These are phyloP conservation scores for Cyberlindnera lachancei DNA, from an alignment of 805 yeast genomes.

Conservation along the genomic window DNA sequence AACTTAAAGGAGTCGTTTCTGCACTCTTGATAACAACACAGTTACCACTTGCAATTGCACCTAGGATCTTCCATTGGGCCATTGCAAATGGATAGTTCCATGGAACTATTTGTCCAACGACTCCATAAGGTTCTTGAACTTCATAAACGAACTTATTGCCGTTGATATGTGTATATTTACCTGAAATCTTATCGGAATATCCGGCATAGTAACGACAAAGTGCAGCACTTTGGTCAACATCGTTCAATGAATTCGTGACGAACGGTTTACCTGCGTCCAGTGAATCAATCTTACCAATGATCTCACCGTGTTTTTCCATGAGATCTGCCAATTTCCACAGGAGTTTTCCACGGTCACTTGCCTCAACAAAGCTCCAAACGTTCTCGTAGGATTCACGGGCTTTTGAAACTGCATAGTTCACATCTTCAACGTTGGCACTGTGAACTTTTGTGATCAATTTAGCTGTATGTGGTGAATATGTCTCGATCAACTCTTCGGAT, in stretches of 20 bases:
- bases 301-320: conserved; percentile 55
- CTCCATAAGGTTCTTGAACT: conserved; percentile 69
- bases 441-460: conserved; percentile 40
- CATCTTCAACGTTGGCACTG: conserved; percentile 14
- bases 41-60: conserved; percentile 73
- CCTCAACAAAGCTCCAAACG: conserved; percentile 63
- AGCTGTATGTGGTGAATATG: conserved; percentile 53
- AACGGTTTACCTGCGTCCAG: conserved; percentile 74
- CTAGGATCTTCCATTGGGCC: conserved; percentile 74
- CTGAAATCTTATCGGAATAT: conserved; percentile 61
- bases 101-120: conserved; percentile 77
- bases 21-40: conserved; percentile 68
- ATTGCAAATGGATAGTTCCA: conserved; percentile 82
- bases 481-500: conserved; percentile 43
- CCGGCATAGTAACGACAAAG: conserved; percentile 69
- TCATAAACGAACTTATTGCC: conserved; percentile 63
- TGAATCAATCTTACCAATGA: conserved; percentile 62
- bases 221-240: conserved; percentile 53
- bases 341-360: conserved; percentile 44
- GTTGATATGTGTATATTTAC: conserved; percentile 54
- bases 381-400: conserved; percentile 54
- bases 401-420: conserved; percentile 24
- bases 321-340: conserved; percentile 60
- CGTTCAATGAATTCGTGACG: conserved; percentile 58
- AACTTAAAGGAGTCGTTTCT: conserved; percentile 68